Evolutionary conservation across 148 eudicot species (phyloP).

Genomic region (Hydrangea macrophylla): DNA sequence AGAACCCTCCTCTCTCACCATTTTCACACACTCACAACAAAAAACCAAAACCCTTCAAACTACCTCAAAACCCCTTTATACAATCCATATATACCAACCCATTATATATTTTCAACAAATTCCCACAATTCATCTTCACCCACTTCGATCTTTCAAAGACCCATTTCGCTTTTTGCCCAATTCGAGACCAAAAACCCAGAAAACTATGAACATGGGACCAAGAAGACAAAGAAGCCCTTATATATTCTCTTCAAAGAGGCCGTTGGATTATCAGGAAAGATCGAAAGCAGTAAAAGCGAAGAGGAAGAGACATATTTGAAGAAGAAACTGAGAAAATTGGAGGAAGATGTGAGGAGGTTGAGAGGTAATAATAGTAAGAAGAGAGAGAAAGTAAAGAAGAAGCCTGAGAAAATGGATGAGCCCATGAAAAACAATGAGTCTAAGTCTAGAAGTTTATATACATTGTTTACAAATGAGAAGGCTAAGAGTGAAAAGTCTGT

Average conservation of each 20-base stretch:
- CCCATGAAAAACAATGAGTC: not conserved
- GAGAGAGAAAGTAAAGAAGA: not conserved
- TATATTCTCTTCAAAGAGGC: slow-evolving; percentile 49
- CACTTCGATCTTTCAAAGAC: slow-evolving; percentile 15
- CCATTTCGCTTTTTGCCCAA: slow-evolving; percentile 26
- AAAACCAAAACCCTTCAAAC: slow-evolving; percentile 4
- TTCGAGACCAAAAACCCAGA: slow-evolving; percentile 2
- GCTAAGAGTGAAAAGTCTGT: not conserved
- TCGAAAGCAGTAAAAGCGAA: slow-evolving; percentile 9
- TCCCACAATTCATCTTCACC: not conserved
- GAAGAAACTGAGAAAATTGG: slow-evolving; percentile 38
- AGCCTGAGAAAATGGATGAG: slow-evolving; percentile 7
- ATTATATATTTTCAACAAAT: slow-evolving; percentile 11
- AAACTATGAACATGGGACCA: not conserved
- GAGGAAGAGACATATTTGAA: slow-evolving; percentile 19
- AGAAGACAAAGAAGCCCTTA: slow-evolving; percentile 31
- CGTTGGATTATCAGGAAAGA: slow-evolving; percentile 27
- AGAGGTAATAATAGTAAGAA: slow-evolving; percentile 8
- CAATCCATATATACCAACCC: not conserved
- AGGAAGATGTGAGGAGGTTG: slow-evolving; percentile 30
- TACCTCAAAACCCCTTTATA: slow-evolving; percentile 6
- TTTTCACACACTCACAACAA: slow-evolving; percentile 17
- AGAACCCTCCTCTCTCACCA: slow-evolving; percentile 16
- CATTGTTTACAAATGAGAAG: slow-evolving; percentile 25
- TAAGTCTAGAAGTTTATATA: slow-evolving; percentile 23